Evolutionary conservation across 371 early-diverging fungal genomes (phyloP), one percentile per base, ranked within the genome.

Genomic region (Mortierella sp.): DNA sequence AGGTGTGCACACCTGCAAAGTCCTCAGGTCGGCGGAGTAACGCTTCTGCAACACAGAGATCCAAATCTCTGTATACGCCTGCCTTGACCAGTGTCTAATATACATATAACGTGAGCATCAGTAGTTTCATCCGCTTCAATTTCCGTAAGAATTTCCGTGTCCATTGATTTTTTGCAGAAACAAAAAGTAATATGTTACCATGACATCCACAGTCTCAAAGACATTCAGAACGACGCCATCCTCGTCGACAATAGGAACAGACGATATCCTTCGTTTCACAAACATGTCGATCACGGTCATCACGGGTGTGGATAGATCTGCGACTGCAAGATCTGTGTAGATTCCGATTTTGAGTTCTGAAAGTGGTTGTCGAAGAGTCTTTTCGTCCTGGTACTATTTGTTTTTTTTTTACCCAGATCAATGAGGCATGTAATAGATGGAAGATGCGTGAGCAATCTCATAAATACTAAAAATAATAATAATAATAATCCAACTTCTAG

Each of bases 1-100:
- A 98, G 11, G 96, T 93, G 70, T 97, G 97, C 7, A 97, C 95
- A 2, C 97, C 97, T 23, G 93, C 90, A 75, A 95, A 97, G 69
- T 96, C 94, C 85, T 92, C 92, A 21, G 94, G 89, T 67, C 97
- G 82, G 39, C 87, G 84, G 32, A 86, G 84, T 61, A 97, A 72
- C 14, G 96, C 95, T 71, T 94, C 94, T 47, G 87, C 88, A 21
- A 96, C 92, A n/a, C 95, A 89, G 31, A 93, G 86, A 56, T 92
- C 91, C 60, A 95, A 83, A 61, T 94, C 92, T 48, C 88, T 83
- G 43, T 87, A 88, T 28, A 89, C 81, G 6, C 88, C 88, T 57
- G 89, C 90, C 54, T 85, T 84, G 8, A 90, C 87, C 42, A 92
- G 69, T 51, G 84, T 80, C 90, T 88, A 86, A 56, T 78, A 75